Conservation (phyloP, 352 stramenopile genomes). For the Phytophthora vignae region DNA sequence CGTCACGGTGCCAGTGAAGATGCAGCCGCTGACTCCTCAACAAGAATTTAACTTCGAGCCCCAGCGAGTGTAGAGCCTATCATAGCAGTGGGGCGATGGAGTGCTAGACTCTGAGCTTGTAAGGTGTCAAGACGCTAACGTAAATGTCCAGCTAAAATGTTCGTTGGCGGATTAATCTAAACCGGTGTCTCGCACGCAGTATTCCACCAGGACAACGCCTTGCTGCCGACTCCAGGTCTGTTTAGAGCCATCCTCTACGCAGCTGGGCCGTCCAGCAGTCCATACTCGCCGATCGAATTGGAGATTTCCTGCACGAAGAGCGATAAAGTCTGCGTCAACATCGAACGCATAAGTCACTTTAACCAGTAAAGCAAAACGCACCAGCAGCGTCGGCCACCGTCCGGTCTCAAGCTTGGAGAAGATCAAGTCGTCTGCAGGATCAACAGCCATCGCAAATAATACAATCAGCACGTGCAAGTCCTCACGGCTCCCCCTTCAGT, state of each 20-base stretch:
- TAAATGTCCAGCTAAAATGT: neutral
- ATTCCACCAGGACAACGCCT: neutral
- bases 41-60: neutral
- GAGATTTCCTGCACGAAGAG: conserved; percentile 27
- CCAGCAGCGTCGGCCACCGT: conserved; percentile 75
- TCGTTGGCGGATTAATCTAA: neutral
- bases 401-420: conserved; percentile 78
- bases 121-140: neutral
- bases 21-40: conserved; percentile 27
- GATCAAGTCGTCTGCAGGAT: conserved; percentile 60
- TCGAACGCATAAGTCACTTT: neutral
- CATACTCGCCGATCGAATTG: conserved; percentile 33
- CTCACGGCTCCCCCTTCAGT: neutral
- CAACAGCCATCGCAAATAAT: neutral
- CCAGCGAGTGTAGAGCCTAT: conserved; percentile 13
- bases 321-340: neutral
- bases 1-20: conserved; percentile 28
- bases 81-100: neutral
- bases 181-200: neutral
- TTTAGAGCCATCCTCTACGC: neutral
- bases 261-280: conserved; percentile 25
- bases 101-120: neutral
- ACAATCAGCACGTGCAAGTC: neutral
- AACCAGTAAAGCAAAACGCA: conserved; percentile 26
- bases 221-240: neutral